These are phyloP conservation scores for Datisca glomerata DNA, from an alignment of 306 rosid genomes.

Conservation along the genomic window DNA sequence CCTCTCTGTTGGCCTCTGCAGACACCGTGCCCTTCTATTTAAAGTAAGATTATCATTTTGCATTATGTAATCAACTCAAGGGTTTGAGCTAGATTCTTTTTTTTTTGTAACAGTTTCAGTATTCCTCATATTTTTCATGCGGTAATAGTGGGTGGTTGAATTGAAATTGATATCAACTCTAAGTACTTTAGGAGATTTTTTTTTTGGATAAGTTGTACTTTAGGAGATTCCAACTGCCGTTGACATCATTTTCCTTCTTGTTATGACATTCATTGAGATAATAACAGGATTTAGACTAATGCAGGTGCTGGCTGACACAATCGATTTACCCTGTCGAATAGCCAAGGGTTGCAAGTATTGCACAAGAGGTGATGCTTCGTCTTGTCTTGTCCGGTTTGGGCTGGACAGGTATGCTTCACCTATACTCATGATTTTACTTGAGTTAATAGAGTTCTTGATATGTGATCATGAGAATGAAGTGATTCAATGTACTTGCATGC, in stretches of 20 bases:
- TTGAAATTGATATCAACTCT: too few species aligned
- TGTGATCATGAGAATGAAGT: too few species aligned
- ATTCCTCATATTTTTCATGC: too few species aligned
- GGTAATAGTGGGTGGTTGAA: too few species aligned
- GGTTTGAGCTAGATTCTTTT: not conserved
- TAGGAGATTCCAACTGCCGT: conserved; percentile 1
- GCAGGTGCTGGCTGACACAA: conserved; percentile 86
- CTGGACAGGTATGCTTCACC: conserved; percentile 46
- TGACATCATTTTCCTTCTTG: not conserved
- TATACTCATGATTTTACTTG: not conserved
- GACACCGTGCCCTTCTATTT: conserved; percentile 91
- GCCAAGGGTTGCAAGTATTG: conserved; percentile 97
- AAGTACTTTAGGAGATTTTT: too few species aligned
- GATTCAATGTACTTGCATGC: too few species aligned
- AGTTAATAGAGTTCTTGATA: conserved; percentile 9
- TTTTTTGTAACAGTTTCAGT: too few species aligned
- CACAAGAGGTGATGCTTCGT: conserved; percentile 69
- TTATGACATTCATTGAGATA: not conserved
- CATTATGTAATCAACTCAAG: not conserved
- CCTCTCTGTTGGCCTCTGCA: conserved; percentile 84
- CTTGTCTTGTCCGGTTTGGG: conserved; percentile 92
- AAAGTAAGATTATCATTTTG: conserved; percentile 51
- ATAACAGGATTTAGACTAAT: conserved; percentile 15
- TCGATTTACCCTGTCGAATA: conserved; percentile 89
- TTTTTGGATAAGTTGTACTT: too few species aligned